phyloP scores from a whole-genome alignment of 208 protist genomes.

The Phytomonas francai region DNA sequence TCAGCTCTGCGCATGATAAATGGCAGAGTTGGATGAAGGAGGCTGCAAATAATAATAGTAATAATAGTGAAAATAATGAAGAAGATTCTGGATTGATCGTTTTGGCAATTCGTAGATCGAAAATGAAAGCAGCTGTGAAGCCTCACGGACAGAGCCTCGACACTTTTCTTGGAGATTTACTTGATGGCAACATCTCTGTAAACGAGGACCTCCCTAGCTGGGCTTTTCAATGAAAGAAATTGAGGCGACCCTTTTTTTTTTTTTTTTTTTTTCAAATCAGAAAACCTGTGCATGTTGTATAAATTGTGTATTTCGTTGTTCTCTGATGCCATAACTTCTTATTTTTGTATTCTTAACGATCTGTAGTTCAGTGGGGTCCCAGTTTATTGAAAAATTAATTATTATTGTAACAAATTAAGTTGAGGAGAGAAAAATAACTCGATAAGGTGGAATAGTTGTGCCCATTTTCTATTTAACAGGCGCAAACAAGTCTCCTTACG shows the following conservation, averaged over 20 bases:
- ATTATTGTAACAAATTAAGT: too few relatives aligned
- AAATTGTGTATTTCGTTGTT: neutral
- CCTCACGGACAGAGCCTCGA: constrained; percentile 28
- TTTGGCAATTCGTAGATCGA: constrained; percentile 48
- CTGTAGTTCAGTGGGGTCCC: too few relatives aligned
- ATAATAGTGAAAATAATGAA: constrained; percentile 9
- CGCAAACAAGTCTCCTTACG: too few relatives aligned
- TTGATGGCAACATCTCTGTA: constrained; percentile 40
- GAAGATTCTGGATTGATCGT: constrained; percentile 21
- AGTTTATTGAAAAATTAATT: too few relatives aligned
- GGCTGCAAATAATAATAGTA: neutral
- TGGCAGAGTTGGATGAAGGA: constrained; percentile 43
- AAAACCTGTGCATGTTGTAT: neutral
- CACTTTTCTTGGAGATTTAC: constrained; percentile 41
- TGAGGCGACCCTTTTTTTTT: constrained; percentile 4
- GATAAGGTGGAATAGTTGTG: too few relatives aligned
- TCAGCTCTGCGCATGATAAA: constrained; percentile 26
- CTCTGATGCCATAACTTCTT: neutral
- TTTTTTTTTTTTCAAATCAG: constrained; percentile 3
- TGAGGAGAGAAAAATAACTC: too few relatives aligned
- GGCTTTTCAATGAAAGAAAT: constrained; percentile 12
- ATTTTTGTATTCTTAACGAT: too few relatives aligned
- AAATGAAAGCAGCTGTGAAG: constrained; percentile 44
- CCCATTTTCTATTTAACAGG: too few relatives aligned
- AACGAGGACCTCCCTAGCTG: constrained; percentile 24